These are phyloP conservation scores for Medicago truncatula DNA, from an alignment of 306 rosid species.

Conservation along the genomic window MtrunA17r5.0-ANR NC_053049.1:7061001-7061500, in stretches of 20 bases:
- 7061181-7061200: slow-evolving; percentile 42
- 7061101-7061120: slow-evolving; percentile 30
- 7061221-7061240: slow-evolving; percentile 34
- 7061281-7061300: background rate
- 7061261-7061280: slow-evolving; percentile 42
- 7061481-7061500: background rate
- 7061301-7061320: background rate
- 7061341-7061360: background rate
- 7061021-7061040: slow-evolving; percentile 26
- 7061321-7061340: background rate
- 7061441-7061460: too few relatives aligned
- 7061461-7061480: background rate
- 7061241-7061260: slow-evolving; percentile 41
- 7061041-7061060: slow-evolving; percentile 28
- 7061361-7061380: background rate
- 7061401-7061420: background rate
- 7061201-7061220: slow-evolving; percentile 46
- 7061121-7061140: slow-evolving; percentile 32
- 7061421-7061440: background rate
- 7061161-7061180: slow-evolving; percentile 33
- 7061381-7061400: background rate
- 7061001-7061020: slow-evolving; percentile 26
- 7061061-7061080: slow-evolving; percentile 32
- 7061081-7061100: slow-evolving; percentile 29
- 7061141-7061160: slow-evolving; percentile 36